Evolutionary conservation across 1,284 basidiomycete genomes (phyloP), one percentile per base, ranked within the genome.

Genomic region (Neotropicomus parvogracilis): DNA sequence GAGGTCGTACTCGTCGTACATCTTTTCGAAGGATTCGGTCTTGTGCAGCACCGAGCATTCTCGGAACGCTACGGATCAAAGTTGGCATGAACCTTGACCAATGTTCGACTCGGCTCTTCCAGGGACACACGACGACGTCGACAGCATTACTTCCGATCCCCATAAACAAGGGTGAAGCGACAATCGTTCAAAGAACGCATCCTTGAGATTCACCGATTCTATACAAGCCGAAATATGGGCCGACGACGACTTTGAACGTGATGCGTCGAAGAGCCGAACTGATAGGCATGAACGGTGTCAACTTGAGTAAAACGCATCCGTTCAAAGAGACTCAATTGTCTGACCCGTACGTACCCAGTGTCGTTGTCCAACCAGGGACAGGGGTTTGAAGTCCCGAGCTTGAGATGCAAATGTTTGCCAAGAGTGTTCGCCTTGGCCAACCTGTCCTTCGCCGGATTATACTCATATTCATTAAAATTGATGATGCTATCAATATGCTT

Each of bases 1-100:
- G 0, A 61, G 41, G 17, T 53, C 52, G 11, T 59, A 21, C 21
- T 57, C 26, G n/a, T 61, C 61, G 5, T 52, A n/a, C 43, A 63
- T 26, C 20, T 48, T 59, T 2, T 1, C 34, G 6, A 58, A 20
- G 0, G 12, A 8, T 4, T 26, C 33, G 0, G 29, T 12, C 3
- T 52, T 11, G 4, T 29, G 27, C 14, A 32, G 44, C 1, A 62
- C 16, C 2, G 33, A 48, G 37, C 58, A 62, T 24, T 63, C 61
- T 27, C 52, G 29, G 40, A 61, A 60, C 1, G 40, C 61, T 59
- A n/a, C 3, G 10, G 8, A 32, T 27, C 11, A 21, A 34, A 12
- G 17, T 59, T 29, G 26, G 39, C 9, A 21, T 28, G 6, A n/a
- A 3, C n/a, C 6, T 21, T 8, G 3, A 20, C 2, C n/a, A n/a